phyloP scores from a whole-genome alignment of 441 rosid genomes.

The Gossypium gossypioides region DNA sequence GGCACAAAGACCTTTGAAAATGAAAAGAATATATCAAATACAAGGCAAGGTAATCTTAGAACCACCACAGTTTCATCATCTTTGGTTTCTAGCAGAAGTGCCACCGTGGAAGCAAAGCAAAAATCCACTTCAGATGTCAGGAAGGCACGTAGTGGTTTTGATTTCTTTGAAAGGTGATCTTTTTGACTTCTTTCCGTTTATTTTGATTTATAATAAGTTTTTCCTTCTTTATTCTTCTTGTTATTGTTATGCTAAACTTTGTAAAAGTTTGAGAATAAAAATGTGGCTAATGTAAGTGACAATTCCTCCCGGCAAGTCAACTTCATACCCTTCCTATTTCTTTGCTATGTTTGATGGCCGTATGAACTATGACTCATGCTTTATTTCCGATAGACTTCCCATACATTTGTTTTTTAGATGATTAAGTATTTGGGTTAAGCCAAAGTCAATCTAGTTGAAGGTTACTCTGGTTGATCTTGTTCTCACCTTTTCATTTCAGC shows the following conservation, averaged over 20 bases:
- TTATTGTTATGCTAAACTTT: not conserved
- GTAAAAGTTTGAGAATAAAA: constrained; percentile 6
- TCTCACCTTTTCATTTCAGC: not conserved
- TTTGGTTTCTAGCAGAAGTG: constrained; percentile 20
- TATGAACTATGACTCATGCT: not conserved
- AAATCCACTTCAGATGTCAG: constrained; percentile 33
- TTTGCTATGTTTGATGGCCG: not conserved
- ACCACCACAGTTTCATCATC: constrained; percentile 24
- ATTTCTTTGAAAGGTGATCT: constrained; percentile 67
- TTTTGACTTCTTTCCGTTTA: not conserved
- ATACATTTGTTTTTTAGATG: not conserved
- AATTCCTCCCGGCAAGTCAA: not conserved
- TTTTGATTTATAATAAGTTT: not conserved
- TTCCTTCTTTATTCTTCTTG: not conserved
- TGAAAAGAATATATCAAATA: constrained; percentile 20
- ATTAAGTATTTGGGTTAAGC: not conserved
- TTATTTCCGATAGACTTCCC: not conserved
- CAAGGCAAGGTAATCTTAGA: constrained; percentile 24
- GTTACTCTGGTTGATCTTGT: not conserved
- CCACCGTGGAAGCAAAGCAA: constrained; percentile 23
- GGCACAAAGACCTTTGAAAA: constrained; percentile 18
- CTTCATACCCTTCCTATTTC: not conserved
- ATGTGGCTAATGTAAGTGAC: not conserved
- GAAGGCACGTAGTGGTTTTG: constrained; percentile 35
- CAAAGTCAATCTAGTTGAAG: not conserved